phyloP scores from a whole-genome alignment of 495 filamentous ascomycete species.

The Tuber magnatum region DNA sequence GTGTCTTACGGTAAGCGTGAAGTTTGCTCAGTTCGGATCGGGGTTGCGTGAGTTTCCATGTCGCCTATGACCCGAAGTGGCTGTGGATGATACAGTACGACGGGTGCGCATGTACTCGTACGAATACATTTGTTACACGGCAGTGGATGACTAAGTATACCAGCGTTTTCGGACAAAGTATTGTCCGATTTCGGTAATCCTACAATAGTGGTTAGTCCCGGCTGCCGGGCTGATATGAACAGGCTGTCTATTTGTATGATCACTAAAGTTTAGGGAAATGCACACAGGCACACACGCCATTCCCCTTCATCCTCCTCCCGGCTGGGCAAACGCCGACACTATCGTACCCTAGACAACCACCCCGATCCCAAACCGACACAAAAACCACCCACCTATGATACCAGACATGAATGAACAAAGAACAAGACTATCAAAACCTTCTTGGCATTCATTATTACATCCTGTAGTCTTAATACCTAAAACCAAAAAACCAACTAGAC shows the following conservation, averaged over 20 bases:
- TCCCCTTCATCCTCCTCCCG: background rate
- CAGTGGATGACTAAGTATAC: background rate
- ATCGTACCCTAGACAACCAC: too few species aligned
- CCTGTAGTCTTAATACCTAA: background rate
- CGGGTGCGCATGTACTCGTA: background rate
- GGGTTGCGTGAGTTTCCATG: background rate
- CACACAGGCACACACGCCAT: background rate
- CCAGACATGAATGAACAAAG: background rate
- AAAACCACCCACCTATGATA: background rate
- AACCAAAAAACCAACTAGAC: constrained; percentile 4
- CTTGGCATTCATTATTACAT: constrained; percentile 2
- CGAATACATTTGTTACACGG: background rate
- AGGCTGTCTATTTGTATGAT: background rate
- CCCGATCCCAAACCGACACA: background rate
- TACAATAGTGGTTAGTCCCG: background rate
- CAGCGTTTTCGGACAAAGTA: background rate
- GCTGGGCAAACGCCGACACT: background rate
- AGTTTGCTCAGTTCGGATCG: background rate
- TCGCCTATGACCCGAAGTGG: background rate
- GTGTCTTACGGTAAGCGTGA: background rate
- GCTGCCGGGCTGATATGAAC: background rate
- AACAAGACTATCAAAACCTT: constrained; percentile 5
- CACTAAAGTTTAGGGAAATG: background rate
- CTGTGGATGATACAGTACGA: background rate
- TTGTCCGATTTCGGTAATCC: background rate